Base-by-base conservation (phyloP, 768 basidiomycete genomes). In the Postia placenta region DNA sequence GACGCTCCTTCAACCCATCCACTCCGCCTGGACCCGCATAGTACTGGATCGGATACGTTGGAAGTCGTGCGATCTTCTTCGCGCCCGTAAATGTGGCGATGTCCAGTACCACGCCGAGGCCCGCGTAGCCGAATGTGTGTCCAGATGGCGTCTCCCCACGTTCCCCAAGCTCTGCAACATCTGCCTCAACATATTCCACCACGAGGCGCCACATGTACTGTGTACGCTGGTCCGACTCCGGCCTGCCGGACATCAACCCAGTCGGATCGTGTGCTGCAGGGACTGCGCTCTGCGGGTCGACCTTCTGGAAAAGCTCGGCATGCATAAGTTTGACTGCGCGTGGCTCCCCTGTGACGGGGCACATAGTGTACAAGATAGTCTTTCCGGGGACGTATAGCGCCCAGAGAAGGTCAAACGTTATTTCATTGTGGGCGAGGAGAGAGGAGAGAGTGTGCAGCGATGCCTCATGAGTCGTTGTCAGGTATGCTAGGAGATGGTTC, bases 341-440 rank as follows among this genome's bases (percentile, higher is more conserved):
- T 1, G 74, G 74, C 30, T 76, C 75, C 19, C 73, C 74, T 0
- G 80, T 81, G 39, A 77, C 66, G 17, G 76, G 71, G 62, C 82
- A 82, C 11, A 62, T 69, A 1, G 74, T 71, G 35, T 80, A 74
- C 55, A 83, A 64, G 41, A 77, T 64, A 19, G 75, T 71, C 55
- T 61, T 59, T 24, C 74, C 67, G 0, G 81, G 80, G 15, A 80
- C 71, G 40, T 80, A 70, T 51, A 86, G 70, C 5, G 77, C 70
- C 62, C 79, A 78, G 44, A 84, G 68, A 23, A 80, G 67, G 11
- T 76, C 73, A 56, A 74, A 82, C 3, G 76, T 78, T 57, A 83
- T 83, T 57, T 85, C 81, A 6, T 66, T 69, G 51, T 82, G 78
- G 4, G 72, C 55, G 17, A 71, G 73, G 26, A 83, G 71, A 17